phyloP scores from a whole-genome alignment of 768 basidiomycete genomes.

The Lentinus brumalis region DNA sequence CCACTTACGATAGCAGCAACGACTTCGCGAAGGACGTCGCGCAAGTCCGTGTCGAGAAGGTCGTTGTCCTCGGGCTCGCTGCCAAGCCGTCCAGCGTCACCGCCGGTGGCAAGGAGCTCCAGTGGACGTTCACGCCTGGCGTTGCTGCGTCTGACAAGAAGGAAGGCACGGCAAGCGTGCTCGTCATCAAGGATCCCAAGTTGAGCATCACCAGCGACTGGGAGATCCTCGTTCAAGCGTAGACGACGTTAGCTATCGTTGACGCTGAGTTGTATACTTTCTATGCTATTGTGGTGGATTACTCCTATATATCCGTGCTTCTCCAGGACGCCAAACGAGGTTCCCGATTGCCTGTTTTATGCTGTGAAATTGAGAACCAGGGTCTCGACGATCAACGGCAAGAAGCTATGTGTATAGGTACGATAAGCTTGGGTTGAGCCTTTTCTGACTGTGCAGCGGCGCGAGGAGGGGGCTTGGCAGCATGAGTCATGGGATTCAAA shows the following conservation, averaged over 20 bases:
- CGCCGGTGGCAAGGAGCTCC: slow-evolving; percentile 50
- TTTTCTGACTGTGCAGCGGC: too few relatives aligned
- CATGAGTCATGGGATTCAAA: too few relatives aligned
- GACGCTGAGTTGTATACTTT: background rate
- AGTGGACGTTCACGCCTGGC: slow-evolving; percentile 71
- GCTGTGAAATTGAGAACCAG: too few relatives aligned
- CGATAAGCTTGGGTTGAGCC: too few relatives aligned
- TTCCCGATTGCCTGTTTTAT: too few relatives aligned
- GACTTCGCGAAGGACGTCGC: slow-evolving; percentile 66
- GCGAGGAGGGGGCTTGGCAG: too few relatives aligned
- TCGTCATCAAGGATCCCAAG: slow-evolving; percentile 78
- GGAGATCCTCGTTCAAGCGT: slow-evolving; percentile 44
- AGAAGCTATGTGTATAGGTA: too few relatives aligned
- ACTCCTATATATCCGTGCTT: too few relatives aligned
- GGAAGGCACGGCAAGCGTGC: slow-evolving; percentile 65
- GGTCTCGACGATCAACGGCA: too few relatives aligned
- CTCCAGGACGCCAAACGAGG: too few relatives aligned
- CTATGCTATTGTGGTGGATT: background rate
- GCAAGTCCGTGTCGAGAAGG: slow-evolving; percentile 77
- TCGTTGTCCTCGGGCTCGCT: slow-evolving; percentile 76
- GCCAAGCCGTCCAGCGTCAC: slow-evolving; percentile 63
- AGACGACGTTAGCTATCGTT: background rate
- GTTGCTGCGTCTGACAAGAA: slow-evolving; percentile 55
- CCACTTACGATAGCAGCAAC: slow-evolving; percentile 58
- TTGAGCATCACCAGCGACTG: slow-evolving; percentile 63